Base-by-base conservation (phyloP, 768 basidiomycete species). In the Vishniacozyma victoriae region DNA sequence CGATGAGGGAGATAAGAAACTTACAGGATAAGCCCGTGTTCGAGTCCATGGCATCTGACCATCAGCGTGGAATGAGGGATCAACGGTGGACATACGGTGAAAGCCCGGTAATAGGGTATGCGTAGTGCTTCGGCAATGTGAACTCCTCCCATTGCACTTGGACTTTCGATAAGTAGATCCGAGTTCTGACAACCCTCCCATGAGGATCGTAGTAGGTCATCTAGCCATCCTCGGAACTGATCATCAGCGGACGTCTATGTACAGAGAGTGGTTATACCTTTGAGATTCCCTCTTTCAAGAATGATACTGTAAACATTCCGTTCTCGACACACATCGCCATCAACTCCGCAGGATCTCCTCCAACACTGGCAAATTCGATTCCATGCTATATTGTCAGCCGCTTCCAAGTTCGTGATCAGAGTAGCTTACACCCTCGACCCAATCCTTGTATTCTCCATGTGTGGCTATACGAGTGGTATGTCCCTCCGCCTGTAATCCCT, bases 241-340 rank as follows among this genome's bases (percentile, higher is more conserved):
- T 36, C 52, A 39, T 13, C 25, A 37, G 35, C 48, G 20, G 42
- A 37, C 13, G 24, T 35, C 47, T 41, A 9, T 41, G 14, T 15
- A 29, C 24, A n/a, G 38, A 19, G 5, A 18, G 11, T 13, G n/a
- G 26, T n/a, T 27, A 16, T 50, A 87, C 90, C 80, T 90, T 95
- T 53, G 80, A 76, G 29, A 97, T 69, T 11, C 83, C 85, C 67
- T 99, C 95, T 70, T 85, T 91, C 70, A 96, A 74, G 73, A 97
- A 97, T 0, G 90, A 82, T 29, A 97, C 85, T 0, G 93, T 95
- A 67, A 96, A 99, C 48, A 85, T 95, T 53, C 95, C 95, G 72
- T 99, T 96, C 73, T 96, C 93, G 26, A 97, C 85, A 70, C 92
- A 97, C 55, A 99, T 89, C 44, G 87, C 80, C 91, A 97, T 92